phyloP scores from a whole-genome alignment of 371 early-diverging fungal genomes.

The Apophysomyces ossiformis region DNA sequence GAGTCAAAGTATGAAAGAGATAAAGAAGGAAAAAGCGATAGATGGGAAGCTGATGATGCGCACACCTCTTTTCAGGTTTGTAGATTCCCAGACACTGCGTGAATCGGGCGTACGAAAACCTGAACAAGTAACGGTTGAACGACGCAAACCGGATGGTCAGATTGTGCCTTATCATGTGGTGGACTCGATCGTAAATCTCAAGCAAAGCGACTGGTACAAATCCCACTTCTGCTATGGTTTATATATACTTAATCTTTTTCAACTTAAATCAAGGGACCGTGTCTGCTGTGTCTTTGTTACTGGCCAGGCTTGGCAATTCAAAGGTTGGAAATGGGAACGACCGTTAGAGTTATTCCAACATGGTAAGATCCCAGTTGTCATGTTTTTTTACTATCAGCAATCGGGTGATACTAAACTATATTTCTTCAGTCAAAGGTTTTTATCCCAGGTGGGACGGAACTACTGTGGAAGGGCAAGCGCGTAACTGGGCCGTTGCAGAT shows the following conservation, averaged over 20 bases:
- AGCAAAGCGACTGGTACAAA: slow-evolving; percentile 71
- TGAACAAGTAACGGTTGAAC: slow-evolving; percentile 60
- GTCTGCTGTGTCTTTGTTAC: slow-evolving; percentile 89
- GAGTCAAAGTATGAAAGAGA: slow-evolving; percentile 59
- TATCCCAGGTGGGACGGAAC: slow-evolving; percentile 83
- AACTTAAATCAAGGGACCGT: slow-evolving; percentile 63
- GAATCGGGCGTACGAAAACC: slow-evolving; percentile 72
- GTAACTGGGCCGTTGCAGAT: slow-evolving; percentile 77
- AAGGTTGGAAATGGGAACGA: slow-evolving; percentile 85
- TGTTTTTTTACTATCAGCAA: not conserved
- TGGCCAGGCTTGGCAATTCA: slow-evolving; percentile 94
- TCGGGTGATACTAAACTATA: not conserved
- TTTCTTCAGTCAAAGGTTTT: slow-evolving; percentile 69
- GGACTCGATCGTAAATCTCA: slow-evolving; percentile 72
- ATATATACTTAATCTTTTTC: not conserved
- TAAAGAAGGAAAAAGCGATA: not conserved
- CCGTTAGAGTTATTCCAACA: slow-evolving; percentile 82
- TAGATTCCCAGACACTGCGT: slow-evolving; percentile 66
- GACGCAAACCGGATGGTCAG: slow-evolving; percentile 52
- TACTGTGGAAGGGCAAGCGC: slow-evolving; percentile 56
- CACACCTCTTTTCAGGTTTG: slow-evolving; percentile 48
- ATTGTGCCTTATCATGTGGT: slow-evolving; percentile 66
- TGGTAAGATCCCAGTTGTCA: slow-evolving; percentile 43
- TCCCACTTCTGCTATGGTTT: too few species aligned
- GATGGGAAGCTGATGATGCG: not conserved